Conservation (phyloP, 352 stramenopile species). For the Phytophthora pistaciae region DNA sequence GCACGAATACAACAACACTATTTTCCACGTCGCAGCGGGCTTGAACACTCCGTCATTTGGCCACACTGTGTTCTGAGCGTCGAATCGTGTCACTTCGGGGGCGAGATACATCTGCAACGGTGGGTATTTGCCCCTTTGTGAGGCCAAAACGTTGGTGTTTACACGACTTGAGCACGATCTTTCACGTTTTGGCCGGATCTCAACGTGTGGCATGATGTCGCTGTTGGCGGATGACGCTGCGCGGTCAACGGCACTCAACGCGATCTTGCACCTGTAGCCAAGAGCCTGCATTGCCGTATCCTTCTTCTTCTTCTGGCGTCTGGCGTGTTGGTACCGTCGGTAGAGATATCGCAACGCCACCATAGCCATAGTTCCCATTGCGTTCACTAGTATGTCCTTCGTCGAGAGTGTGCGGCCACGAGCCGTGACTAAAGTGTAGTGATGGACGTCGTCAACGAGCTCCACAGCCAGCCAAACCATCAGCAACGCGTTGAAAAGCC, state of each 20-base stretch:
- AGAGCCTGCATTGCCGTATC: background rate
- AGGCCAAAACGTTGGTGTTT: background rate
- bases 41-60: constrained; percentile 5
- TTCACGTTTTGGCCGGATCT: background rate
- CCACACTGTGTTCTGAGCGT: constrained; percentile 20
- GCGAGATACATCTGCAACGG: constrained; percentile 20
- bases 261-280: constrained; percentile 21
- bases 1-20: constrained; percentile 1
- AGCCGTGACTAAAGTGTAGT: constrained; percentile 16
- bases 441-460: constrained; percentile 15
- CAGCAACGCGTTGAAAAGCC: constrained; percentile 11
- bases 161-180: background rate
- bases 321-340: constrained; percentile 7
- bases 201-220: background rate
- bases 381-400: constrained; percentile 29
- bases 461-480: constrained; percentile 9
- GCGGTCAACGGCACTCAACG: background rate
- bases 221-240: background rate
- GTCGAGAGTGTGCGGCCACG: constrained; percentile 10
- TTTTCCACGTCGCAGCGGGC: constrained; percentile 1
- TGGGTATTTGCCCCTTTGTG: background rate
- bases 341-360: constrained; percentile 20
- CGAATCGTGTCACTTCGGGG: background rate
- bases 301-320: background rate
- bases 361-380: constrained; percentile 22